phyloP scores from a whole-genome alignment of 306 rosid species.

The Arachis stenosperma region DNA sequence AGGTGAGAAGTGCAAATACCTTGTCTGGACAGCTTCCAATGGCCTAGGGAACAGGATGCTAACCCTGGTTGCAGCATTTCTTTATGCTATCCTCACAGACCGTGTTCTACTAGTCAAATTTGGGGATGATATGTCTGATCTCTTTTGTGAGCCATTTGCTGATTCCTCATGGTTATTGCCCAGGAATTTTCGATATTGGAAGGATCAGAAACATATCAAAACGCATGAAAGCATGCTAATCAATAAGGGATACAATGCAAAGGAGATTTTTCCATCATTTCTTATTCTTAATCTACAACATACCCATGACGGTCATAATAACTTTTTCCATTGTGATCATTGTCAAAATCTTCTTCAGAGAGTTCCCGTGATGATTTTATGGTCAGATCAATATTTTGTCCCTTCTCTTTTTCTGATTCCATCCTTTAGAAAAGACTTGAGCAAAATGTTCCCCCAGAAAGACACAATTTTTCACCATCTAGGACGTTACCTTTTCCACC shows the following conservation, averaged over 20 bases:
- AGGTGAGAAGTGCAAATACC: slow-evolving; percentile 55
- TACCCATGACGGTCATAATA: slow-evolving; percentile 62
- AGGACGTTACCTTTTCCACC: slow-evolving; percentile 57
- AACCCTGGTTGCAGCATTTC: slow-evolving; percentile 67
- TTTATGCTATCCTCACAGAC: slow-evolving; percentile 73
- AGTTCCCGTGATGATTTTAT: slow-evolving; percentile 55
- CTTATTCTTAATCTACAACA: slow-evolving; percentile 67
- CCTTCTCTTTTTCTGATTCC: slow-evolving; percentile 73
- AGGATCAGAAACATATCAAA: slow-evolving; percentile 46
- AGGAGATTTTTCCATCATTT: slow-evolving; percentile 45
- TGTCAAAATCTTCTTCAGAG: slow-evolving; percentile 58
- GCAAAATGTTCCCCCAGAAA: slow-evolving; percentile 46
- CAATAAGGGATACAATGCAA: slow-evolving; percentile 31
- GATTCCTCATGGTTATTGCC: slow-evolving; percentile 69
- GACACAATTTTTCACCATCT: slow-evolving; percentile 54
- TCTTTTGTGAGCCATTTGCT: slow-evolving; percentile 79
- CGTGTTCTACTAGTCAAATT: slow-evolving; percentile 75
- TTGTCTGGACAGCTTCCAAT: slow-evolving; percentile 65
- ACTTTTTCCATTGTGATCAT: slow-evolving; percentile 67
- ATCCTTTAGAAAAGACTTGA: slow-evolving; percentile 49
- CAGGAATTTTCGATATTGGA: slow-evolving; percentile 53
- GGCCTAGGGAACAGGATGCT: slow-evolving; percentile 83
- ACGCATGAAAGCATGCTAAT: slow-evolving; percentile 57
- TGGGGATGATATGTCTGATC: slow-evolving; percentile 64
- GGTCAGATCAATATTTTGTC: slow-evolving; percentile 64